A percentile compares a stretch with the other conserved stretches of the same genome.
These are phyloP conservation scores for Fagopyrum esculentum DNA, from an alignment of 148 eudicot species.

Conservation along the genomic window DNA sequence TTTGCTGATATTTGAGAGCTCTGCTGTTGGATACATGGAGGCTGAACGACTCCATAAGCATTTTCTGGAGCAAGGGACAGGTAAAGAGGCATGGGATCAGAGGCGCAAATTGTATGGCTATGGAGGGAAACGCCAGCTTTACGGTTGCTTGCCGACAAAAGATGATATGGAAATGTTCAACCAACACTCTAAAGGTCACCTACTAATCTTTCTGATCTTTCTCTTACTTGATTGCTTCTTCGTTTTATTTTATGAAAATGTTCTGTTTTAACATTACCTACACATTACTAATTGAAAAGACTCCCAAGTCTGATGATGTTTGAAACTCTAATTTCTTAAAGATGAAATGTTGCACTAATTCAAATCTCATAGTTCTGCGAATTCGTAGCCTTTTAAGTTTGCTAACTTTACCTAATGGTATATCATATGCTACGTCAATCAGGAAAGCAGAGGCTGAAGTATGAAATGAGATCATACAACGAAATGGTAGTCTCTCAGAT, in stretches of 20 bases:
- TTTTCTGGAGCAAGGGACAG: constrained; percentile 38
- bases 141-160: constrained; percentile 59
- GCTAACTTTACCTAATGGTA: not conserved
- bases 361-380: not conserved
- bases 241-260: not conserved
- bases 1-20: constrained; percentile 52
- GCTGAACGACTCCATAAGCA: constrained; percentile 60
- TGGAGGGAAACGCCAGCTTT: constrained; percentile 67
- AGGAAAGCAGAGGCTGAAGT: constrained; percentile 61
- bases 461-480: constrained; percentile 48
- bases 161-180: constrained; percentile 55
- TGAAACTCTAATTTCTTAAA: not conserved
- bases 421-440: constrained; percentile 11
- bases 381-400: not conserved
- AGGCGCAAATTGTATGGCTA: constrained; percentile 25
- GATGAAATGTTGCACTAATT: not conserved
- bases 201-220: not conserved
- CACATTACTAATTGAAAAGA: not conserved
- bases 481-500: constrained; percentile 45
- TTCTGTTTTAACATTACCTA: not conserved
- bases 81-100: constrained; percentile 50
- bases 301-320: not conserved
- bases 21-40: constrained; percentile 56
- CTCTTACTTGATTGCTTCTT: not conserved
- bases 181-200: constrained; percentile 47